Evolutionary conservation across 345 rosid genomes (phyloP).

Genomic region (Populus ilicifolia): DNA sequence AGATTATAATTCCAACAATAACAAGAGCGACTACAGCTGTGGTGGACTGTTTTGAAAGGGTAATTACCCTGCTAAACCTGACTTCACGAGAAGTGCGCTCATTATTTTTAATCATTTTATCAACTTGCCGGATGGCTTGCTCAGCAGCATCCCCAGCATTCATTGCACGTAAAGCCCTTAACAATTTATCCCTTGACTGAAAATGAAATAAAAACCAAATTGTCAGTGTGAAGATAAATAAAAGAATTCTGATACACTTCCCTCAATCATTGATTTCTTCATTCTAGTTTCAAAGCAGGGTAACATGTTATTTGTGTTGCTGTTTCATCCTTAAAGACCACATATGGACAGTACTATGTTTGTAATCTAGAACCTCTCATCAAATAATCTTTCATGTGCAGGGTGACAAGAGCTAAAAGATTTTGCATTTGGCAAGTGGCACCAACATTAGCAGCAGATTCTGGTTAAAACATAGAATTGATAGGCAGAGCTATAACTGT

Average conservation of each 20-base stretch:
- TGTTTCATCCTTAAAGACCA: too few relatives aligned
- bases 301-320: too few relatives aligned
- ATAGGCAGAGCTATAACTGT: too few relatives aligned
- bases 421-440: background rate
- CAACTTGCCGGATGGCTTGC: slow-evolving; percentile 91
- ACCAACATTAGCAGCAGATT: background rate
- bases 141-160: slow-evolving; percentile 97
- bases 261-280: too few relatives aligned
- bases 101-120: slow-evolving; percentile 67
- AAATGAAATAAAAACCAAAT: slow-evolving; percentile 5
- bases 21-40: background rate
- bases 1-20: background rate
- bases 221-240: too few relatives aligned
- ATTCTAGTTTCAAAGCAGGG: too few relatives aligned
- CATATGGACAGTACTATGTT: too few relatives aligned
- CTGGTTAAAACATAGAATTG: background rate
- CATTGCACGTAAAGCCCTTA: slow-evolving; percentile 74
- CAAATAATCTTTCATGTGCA: background rate
- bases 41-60: background rate
- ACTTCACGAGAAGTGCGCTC: slow-evolving; percentile 86
- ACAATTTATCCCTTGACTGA: slow-evolving; percentile 85
- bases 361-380: background rate
- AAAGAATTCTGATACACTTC: too few relatives aligned
- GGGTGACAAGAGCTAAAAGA: background rate
- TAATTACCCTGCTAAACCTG: slow-evolving; percentile 61